Percentiles rank a stretch among this genome's conserved stretches.
phyloP scores from a whole-genome alignment of 1,139 yeast genomes.

The Yamadazyma diddensiae region DNA sequence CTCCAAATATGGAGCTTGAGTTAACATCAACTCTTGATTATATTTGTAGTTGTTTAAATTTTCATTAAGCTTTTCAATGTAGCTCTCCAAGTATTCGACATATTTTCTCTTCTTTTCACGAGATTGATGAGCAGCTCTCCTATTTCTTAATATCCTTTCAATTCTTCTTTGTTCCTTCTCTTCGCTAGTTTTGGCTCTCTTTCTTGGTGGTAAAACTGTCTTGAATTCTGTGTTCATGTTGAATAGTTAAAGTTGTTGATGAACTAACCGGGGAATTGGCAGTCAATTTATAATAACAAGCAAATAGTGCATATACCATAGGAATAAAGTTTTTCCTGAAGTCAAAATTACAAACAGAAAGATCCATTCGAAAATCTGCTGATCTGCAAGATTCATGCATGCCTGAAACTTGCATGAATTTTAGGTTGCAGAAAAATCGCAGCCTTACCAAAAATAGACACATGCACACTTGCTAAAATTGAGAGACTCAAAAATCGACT shows the following conservation, averaged over 20 bases:
- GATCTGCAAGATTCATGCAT: too few species aligned
- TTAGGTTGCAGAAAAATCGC: too few species aligned
- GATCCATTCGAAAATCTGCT: too few species aligned
- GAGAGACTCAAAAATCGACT: too few species aligned
- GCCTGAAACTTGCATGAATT: too few species aligned
- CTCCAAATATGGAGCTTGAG: constrained; percentile 3
- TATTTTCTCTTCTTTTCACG: constrained; percentile 95
- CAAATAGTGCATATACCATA: too few species aligned
- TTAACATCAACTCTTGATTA: constrained; percentile 12
- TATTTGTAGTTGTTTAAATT: constrained; percentile 22
- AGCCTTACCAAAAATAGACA: too few species aligned
- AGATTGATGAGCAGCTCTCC: constrained; percentile 97
- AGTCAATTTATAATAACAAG: too few species aligned
- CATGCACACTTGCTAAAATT: too few species aligned
- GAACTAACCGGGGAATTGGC: too few species aligned
- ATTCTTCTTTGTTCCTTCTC: constrained; percentile 96
- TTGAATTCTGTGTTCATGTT: constrained; percentile 20
- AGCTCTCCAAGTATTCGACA: constrained; percentile 77
- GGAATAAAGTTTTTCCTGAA: too few species aligned
- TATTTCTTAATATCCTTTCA: constrained; percentile 86
- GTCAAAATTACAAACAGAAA: too few species aligned
- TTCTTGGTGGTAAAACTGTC: constrained; percentile 80
- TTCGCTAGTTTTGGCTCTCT: constrained; percentile 93
- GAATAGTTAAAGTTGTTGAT: constrained; percentile 1
- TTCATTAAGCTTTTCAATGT: constrained; percentile 49